phyloP scores from a whole-genome alignment of 352 stramenopile species.

The Globisporangium sylvaticum region DNA sequence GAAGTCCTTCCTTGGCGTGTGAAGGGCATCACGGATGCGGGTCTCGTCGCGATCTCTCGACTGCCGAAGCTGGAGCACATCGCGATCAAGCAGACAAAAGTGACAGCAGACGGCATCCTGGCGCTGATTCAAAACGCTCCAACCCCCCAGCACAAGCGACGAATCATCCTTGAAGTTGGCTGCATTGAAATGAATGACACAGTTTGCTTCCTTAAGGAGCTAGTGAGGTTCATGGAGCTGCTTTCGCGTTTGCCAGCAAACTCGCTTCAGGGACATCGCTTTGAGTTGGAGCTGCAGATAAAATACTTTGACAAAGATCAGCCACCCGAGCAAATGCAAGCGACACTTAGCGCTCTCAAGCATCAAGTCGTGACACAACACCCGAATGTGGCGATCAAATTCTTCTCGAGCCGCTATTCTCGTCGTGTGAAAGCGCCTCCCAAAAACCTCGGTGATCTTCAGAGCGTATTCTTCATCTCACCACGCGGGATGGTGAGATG shows the following conservation, averaged over 20 bases:
- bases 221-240: not conserved
- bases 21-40: not conserved
- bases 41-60: not conserved
- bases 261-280: not conserved
- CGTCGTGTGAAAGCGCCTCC: not conserved
- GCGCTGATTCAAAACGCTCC: not conserved
- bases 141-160: not conserved
- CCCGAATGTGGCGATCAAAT: not conserved
- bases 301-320: not conserved
- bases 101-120: not conserved
- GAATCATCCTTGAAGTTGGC: not conserved
- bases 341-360: not conserved
- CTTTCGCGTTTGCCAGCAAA: not conserved
- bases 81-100: not conserved
- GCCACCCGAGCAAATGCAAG: not conserved
- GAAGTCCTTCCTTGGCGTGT: not conserved
- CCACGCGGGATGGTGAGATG: not conserved
- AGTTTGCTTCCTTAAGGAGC: not conserved
- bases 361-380: not conserved
- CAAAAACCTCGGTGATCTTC: not conserved
- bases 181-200: not conserved
- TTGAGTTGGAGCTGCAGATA: not conserved
- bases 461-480: not conserved
- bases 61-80: not conserved
- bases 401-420: not conserved